Base-by-base conservation (phyloP, 129 eudicot genomes). In the Artemisia tridentata region DNA sequence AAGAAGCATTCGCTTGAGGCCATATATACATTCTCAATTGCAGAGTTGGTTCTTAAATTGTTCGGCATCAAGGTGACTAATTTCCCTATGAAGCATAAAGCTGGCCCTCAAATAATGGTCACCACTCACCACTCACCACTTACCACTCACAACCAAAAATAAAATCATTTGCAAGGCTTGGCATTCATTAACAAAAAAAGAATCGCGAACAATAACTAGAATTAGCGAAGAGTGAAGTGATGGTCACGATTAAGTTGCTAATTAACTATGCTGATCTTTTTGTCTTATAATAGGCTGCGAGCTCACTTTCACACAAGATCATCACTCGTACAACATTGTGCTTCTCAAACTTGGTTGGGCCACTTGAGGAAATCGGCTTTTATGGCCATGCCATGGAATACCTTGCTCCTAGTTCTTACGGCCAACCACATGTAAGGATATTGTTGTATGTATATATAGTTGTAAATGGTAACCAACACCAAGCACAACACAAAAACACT, bases 321-420 rank as follows among this genome's bases (percentile, higher is more conserved):
- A 20, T 77, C 15, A 59, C 80, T 2, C 73, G 73, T n/a, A 77
- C 86, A 67, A 80, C 91, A 23, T 49, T 86, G 67, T 58, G 78
- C 70, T 86, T 86, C 91, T 83, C 88, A 73, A 87, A 84, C 55
- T 16, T 86, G 57, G 88, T 79, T 27, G 88, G 92, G 49, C 86
- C 92, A 3, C 56, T 75, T 0, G 86, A 86, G 76, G 92, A 86
- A 49, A 86, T 78, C 45, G 76, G 86, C 10, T 73, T 86, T 14
- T 81, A 73, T 73, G 92, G 88, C 13, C 86, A 83, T 48, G 78
- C 73, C 52, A 58, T 86, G 62, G 77, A 82, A 69, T 84, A 16
- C 69, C 77, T 83, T 64, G 86, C 88, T 57, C 79, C 88, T 5
- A 43, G 81, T 55, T 76, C 79, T 20, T 84, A 83, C 56, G 88